These are phyloP conservation scores for Colletotrichum shisoi DNA, from an alignment of 2,329 filamentous ascomycete species.

Conservation along the genomic window DNA sequence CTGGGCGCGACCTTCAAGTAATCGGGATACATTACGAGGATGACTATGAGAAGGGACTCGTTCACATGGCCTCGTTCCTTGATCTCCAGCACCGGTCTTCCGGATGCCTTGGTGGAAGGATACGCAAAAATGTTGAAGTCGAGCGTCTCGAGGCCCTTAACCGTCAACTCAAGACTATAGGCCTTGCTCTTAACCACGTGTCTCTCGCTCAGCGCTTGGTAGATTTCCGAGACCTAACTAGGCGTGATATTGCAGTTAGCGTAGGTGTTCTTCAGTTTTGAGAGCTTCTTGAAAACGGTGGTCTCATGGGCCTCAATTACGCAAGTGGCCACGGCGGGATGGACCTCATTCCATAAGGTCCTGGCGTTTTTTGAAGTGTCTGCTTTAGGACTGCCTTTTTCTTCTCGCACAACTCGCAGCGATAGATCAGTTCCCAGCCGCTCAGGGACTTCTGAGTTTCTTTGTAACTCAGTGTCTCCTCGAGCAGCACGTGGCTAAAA, in stretches of 20 bases:
- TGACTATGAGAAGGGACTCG: constrained; percentile 27
- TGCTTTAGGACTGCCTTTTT: constrained; percentile 40
- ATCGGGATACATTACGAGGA: constrained; percentile 36
- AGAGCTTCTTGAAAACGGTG: constrained; percentile 39
- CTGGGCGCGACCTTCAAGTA: constrained; percentile 42
- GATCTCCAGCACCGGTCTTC: constrained; percentile 38
- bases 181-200: background rate
- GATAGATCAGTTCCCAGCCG: constrained; percentile 54
- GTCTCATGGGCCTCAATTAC: constrained; percentile 7
- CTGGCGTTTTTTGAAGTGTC: constrained; percentile 38
- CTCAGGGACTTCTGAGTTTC: constrained; percentile 46
- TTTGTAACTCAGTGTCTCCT: constrained; percentile 42
- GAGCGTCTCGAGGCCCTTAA: constrained; percentile 44
- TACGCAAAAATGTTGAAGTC: constrained; percentile 42
- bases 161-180: constrained; percentile 39
- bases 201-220: constrained; percentile 38
- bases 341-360: constrained; percentile 16
- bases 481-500: constrained; percentile 50
- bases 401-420: constrained; percentile 51
- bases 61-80: constrained; percentile 42
- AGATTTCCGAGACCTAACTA: constrained; percentile 42
- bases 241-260: constrained; percentile 5
- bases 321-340: background rate
- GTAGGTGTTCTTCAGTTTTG: constrained; percentile 42
- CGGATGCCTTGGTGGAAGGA: constrained; percentile 10